These are phyloP conservation scores for Colletotrichum sp. DNA, from an alignment of 2,329 filamentous ascomycete genomes.

Conservation along the genomic window DNA sequence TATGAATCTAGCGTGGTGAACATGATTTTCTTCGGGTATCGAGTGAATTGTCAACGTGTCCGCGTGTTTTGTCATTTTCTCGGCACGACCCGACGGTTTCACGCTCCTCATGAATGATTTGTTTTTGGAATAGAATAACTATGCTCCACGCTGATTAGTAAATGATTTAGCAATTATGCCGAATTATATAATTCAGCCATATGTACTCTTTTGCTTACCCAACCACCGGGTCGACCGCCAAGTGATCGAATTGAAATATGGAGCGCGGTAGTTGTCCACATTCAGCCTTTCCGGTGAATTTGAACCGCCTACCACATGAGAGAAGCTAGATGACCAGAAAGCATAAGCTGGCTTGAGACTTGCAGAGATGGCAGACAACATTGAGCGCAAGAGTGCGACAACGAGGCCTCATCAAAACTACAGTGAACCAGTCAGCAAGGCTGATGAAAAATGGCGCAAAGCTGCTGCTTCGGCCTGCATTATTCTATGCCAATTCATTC, in stretches of 20 bases:
- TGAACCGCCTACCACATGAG: not conserved
- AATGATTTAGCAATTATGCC: not conserved
- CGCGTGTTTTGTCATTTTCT: not conserved
- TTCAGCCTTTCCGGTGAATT: not conserved
- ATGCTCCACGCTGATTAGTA: not conserved
- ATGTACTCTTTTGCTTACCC: not conserved
- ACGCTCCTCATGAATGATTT: not conserved
- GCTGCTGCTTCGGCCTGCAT: not conserved
- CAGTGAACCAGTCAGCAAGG: not conserved
- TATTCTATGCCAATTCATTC: not conserved
- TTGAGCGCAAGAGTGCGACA: not conserved
- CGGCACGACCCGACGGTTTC: not conserved
- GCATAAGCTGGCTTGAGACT: not conserved
- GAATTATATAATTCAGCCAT: not conserved
- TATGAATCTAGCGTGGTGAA: not conserved
- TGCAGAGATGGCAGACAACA: not conserved
- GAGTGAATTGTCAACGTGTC: not conserved
- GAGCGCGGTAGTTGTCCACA: not conserved
- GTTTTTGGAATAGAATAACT: not conserved
- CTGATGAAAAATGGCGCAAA: not conserved
- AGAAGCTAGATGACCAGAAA: not conserved
- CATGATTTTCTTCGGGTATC: not conserved
- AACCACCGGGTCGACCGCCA: not conserved
- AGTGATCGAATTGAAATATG: not conserved
- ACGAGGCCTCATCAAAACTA: not conserved